phyloP scores from a whole-genome alignment of 2,329 filamentous ascomycete genomes.

The Fusarium sp. region DNA sequence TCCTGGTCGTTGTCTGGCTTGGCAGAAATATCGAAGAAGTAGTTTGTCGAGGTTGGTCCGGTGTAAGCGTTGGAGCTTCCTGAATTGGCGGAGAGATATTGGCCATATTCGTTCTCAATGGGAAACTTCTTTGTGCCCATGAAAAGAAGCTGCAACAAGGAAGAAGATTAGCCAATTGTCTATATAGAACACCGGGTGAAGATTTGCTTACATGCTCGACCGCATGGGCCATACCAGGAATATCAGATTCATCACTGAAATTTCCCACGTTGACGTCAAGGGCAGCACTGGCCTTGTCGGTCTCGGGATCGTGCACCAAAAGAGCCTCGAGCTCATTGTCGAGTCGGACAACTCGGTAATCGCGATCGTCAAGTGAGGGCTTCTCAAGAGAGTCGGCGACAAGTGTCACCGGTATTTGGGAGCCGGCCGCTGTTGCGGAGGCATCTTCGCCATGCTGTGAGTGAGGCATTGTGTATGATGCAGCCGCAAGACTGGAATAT shows the following conservation, averaged over 20 bases:
- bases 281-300: slow-evolving; percentile 95
- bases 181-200: not conserved
- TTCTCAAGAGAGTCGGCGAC: slow-evolving; percentile 82
- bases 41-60: slow-evolving; percentile 92
- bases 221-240: slow-evolving; percentile 95
- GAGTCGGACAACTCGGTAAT: slow-evolving; percentile 87
- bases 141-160: slow-evolving; percentile 75
- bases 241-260: slow-evolving; percentile 89
- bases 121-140: slow-evolving; percentile 99
- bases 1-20: slow-evolving; percentile 73
- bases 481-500: slow-evolving; percentile 22
- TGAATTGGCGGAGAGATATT: slow-evolving; percentile 90
- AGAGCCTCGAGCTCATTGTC: slow-evolving; percentile 90
- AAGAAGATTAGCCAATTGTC: slow-evolving; percentile 27
- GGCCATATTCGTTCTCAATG: slow-evolving; percentile 93
- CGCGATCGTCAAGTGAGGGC: slow-evolving; percentile 84
- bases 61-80: slow-evolving; percentile 97
- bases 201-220: slow-evolving; percentile 79
- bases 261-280: slow-evolving; percentile 96
- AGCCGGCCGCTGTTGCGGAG: slow-evolving; percentile 42
- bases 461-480: slow-evolving; percentile 47
- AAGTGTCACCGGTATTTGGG: slow-evolving; percentile 48
- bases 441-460: slow-evolving; percentile 43
- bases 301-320: slow-evolving; percentile 91
- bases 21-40: slow-evolving; percentile 94